Evolutionary conservation across 1,284 basidiomycete genomes (phyloP).

Genomic region (Heterobasidion irregulare): DNA sequence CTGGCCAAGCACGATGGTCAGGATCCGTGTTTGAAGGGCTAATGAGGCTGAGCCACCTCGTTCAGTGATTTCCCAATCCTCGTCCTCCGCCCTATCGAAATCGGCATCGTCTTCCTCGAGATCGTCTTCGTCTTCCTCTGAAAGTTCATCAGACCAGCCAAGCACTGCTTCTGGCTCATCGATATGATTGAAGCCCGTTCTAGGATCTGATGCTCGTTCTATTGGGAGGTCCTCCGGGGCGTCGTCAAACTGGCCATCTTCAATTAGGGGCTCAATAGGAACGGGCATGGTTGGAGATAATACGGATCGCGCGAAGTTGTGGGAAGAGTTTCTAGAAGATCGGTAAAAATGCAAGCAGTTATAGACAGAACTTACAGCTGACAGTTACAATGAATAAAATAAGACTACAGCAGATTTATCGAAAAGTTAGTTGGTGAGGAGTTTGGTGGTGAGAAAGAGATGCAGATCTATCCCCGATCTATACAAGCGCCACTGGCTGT

Average conservation of each 20-base stretch:
- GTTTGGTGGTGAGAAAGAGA: not conserved
- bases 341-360: too few relatives aligned
- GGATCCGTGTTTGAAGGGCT: not conserved
- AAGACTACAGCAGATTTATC: too few relatives aligned
- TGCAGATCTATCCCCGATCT: not conserved
- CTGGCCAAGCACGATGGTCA: conserved; percentile 29
- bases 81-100: conserved; percentile 60
- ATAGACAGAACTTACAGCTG: too few relatives aligned
- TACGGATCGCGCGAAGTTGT: too few relatives aligned
- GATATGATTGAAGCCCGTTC: conserved; percentile 34
- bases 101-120: conserved; percentile 40
- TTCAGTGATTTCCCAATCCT: conserved; percentile 87
- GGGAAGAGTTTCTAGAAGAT: too few relatives aligned
- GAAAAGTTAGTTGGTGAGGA: not conserved
- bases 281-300: not conserved
- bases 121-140: conserved; percentile 23
- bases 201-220: conserved; percentile 5
- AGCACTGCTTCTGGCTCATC: conserved; percentile 30
- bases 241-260: conserved; percentile 47
- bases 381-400: not conserved
- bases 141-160: conserved; percentile 19
- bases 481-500: not conserved
- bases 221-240: conserved; percentile 24
- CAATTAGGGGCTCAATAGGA: conserved; percentile 15
- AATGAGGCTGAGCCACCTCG: conserved; percentile 36